Evolutionary conservation across 192 early-diverging fungal species (phyloP).

Genomic region (Backusella westeae): DNA sequence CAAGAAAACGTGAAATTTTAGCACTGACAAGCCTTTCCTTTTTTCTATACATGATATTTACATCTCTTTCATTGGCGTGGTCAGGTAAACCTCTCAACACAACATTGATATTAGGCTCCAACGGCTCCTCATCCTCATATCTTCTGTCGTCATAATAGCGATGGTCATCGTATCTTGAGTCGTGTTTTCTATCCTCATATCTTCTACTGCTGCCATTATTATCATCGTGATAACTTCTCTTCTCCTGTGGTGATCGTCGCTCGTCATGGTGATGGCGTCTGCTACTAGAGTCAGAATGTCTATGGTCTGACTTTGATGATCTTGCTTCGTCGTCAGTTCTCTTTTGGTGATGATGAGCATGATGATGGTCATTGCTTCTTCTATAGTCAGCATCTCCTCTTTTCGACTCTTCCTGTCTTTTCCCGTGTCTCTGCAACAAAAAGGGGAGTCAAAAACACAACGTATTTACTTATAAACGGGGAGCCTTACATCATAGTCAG

Average conservation of each 20-base stretch:
- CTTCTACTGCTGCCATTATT: neutral
- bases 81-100: slow-evolving; percentile 37
- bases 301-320: neutral
- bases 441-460: neutral
- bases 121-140: slow-evolving; percentile 10
- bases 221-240: neutral
- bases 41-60: slow-evolving; percentile 16
- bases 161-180: neutral
- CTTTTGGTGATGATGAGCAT: neutral
- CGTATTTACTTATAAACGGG: neutral
- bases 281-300: neutral
- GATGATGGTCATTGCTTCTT: neutral
- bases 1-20: neutral
- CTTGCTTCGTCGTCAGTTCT: neutral
- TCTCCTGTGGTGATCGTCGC: neutral
- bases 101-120: slow-evolving; percentile 39
- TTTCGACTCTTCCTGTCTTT: neutral
- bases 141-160: neutral
- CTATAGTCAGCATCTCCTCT: neutral
- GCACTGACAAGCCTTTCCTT: neutral
- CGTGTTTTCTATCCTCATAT: neutral
- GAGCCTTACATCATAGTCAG: neutral
- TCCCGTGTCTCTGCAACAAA: neutral
- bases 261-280: neutral
- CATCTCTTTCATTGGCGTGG: slow-evolving; percentile 26